phyloP scores from a whole-genome alignment of 2,329 filamentous ascomycete genomes.

The Alternaria conjuncta region DNA sequence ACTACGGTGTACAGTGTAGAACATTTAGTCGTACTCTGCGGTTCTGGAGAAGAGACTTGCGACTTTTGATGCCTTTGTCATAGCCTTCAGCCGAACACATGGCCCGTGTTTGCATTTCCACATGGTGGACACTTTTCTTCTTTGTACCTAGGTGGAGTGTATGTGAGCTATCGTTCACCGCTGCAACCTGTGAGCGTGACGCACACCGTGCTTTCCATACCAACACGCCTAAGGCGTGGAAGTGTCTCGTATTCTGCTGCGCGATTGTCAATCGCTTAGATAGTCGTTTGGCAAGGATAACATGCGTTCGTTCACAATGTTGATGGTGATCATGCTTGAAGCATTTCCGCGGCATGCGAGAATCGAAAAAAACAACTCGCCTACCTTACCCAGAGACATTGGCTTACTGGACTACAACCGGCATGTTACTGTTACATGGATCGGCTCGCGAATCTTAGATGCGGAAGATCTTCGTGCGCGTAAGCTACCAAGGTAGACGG shows the following conservation, averaged over 20 bases:
- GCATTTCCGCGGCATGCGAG: background rate
- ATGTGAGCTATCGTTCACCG: background rate
- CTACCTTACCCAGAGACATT: background rate
- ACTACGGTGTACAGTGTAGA: background rate
- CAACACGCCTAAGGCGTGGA: background rate
- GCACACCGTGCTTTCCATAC: background rate
- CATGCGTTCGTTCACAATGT: background rate
- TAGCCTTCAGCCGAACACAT: background rate
- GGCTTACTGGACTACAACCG: background rate
- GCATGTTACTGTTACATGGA: conserved; percentile 10
- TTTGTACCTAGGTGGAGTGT: background rate
- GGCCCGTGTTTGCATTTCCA: background rate
- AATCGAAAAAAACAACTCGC: background rate
- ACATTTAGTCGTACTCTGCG: background rate
- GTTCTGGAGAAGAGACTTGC: background rate
- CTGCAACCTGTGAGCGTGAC: background rate
- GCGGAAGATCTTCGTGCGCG: conserved; percentile 9
- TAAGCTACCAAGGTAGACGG: background rate
- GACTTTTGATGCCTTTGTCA: background rate
- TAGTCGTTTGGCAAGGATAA: background rate
- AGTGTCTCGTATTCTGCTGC: background rate
- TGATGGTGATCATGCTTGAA: background rate
- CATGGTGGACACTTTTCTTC: background rate
- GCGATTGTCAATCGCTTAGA: background rate
- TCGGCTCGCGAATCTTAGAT: conserved; percentile 12